phyloP scores from a whole-genome alignment of 257 asterid genomes.

The Plectranthus barbatus region DNA sequence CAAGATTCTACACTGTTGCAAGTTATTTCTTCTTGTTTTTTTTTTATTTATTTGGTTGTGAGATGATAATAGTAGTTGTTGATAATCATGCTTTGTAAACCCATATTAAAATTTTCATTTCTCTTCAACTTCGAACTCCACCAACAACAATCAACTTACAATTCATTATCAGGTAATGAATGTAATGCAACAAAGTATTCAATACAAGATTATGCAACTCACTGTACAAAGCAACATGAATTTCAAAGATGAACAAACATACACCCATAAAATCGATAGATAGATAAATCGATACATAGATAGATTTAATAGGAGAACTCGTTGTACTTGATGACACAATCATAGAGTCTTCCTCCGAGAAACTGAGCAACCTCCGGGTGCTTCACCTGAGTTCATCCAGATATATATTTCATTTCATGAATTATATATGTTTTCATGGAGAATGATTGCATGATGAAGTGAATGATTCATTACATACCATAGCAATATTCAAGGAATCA shows the following conservation, averaged over 20 bases:
- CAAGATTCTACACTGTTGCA: background rate
- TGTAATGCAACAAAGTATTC: no score
- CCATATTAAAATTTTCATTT: constrained; percentile 3
- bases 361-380: constrained; percentile 93
- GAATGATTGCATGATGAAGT: background rate
- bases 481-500: constrained; percentile 85
- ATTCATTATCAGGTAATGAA: no score
- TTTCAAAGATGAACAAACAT: no score
- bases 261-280: background rate
- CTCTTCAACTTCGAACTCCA: background rate
- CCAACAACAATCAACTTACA: no score
- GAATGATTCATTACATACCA: constrained; percentile 61
- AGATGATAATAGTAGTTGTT: constrained; percentile 6
- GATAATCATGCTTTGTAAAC: background rate
- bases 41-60: background rate
- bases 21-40: background rate
- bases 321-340: constrained; percentile 81
- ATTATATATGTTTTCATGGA: no score
- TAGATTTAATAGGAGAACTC: constrained; percentile 28
- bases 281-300: background rate
- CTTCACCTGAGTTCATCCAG: constrained; percentile 88
- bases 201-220: no score
- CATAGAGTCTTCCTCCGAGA: constrained; percentile 94
- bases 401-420: no score
- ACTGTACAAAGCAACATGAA: no score